Percentiles rank a stretch among this genome's conserved stretches.
These are phyloP conservation scores for Amanita molliuscula DNA, from an alignment of 768 basidiomycete genomes.

Conservation along the genomic window DNA sequence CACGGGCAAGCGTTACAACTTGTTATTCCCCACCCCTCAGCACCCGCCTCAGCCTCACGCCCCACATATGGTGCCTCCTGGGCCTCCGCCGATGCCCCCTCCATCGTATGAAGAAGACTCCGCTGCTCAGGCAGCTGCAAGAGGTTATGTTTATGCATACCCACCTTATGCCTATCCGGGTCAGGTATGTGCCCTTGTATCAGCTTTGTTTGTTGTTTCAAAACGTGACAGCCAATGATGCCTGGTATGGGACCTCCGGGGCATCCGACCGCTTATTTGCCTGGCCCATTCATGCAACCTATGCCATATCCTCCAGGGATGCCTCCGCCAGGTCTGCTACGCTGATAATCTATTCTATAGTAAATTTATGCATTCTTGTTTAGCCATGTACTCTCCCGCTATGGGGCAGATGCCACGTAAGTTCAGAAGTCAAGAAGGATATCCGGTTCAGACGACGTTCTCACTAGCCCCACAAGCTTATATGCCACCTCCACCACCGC, in stretches of 20 bases:
- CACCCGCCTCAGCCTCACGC: constrained; percentile 55
- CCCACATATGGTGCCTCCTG: constrained; percentile 56
- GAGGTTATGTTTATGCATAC: constrained; percentile 63
- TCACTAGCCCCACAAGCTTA: constrained; percentile 58
- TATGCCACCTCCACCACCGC: constrained; percentile 68
- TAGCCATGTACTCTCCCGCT: constrained; percentile 76
- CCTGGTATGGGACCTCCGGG: constrained; percentile 72
- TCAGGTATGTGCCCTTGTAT: constrained; percentile 38
- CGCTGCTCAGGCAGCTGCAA: constrained; percentile 45
- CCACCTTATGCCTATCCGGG: constrained; percentile 70
- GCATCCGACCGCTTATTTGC: constrained; percentile 73
- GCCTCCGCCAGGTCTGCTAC: constrained; percentile 56
- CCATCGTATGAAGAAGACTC: constrained; percentile 75
- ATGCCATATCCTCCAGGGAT: constrained; percentile 78
- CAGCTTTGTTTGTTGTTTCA: not conserved
- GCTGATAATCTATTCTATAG: not conserved
- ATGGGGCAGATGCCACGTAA: constrained; percentile 87
- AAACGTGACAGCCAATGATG: constrained; percentile 59
- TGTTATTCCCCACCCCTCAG: constrained; percentile 62
- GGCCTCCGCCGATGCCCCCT: constrained; percentile 60
- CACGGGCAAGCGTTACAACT: constrained; percentile 76
- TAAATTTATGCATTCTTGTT: constrained; percentile 5
- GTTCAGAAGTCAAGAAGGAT: constrained; percentile 18
- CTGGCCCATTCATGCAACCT: constrained; percentile 72
- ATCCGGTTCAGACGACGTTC: constrained; percentile 7